Conservation (phyloP, 2,329 filamentous ascomycete species). For the Rhynchosporium secalis region DNA sequence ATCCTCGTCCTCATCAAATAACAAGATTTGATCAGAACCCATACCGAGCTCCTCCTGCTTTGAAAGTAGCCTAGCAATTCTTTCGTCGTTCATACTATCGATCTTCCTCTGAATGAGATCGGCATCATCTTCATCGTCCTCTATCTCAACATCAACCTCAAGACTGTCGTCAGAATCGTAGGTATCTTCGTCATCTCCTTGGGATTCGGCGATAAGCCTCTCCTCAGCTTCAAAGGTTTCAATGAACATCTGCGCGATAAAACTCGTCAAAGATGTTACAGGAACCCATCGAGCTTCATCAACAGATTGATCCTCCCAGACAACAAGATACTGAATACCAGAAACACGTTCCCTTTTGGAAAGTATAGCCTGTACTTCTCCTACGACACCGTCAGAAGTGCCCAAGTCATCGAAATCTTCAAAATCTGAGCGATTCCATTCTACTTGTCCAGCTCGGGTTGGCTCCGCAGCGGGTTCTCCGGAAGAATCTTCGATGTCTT, state of each 20-base stretch:
- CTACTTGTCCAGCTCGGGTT: constrained; percentile 22
- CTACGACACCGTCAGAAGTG: constrained; percentile 49
- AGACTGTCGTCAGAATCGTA: constrained; percentile 37
- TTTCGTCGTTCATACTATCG: constrained; percentile 59
- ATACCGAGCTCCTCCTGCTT: constrained; percentile 66
- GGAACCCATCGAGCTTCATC: constrained; percentile 54
- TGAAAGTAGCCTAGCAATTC: constrained; percentile 59
- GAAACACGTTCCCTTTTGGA: constrained; percentile 46
- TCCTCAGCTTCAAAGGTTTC: constrained; percentile 41
- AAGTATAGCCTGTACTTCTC: constrained; percentile 46
- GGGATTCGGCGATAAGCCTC: constrained; percentile 36
- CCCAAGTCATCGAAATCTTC: constrained; percentile 50
- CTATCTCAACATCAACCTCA: constrained; percentile 41
- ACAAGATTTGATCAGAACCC: constrained; percentile 56
- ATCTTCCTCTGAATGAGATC: constrained; percentile 39
- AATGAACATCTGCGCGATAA: constrained; percentile 38
- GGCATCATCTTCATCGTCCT: constrained; percentile 43
- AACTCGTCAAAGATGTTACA: constrained; percentile 38
- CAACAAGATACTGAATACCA: constrained; percentile 53
- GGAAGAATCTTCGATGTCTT: constrained; percentile 33
- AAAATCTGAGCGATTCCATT: constrained; percentile 48
- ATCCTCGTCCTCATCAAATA: constrained; percentile 51
- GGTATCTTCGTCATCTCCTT: constrained; percentile 31
- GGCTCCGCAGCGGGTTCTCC: constrained; percentile 22
- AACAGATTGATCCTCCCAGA: constrained; percentile 45